Evolutionary conservation across 129 eudicot species (phyloP), one percentile per base, ranked within the genome.

Genomic region (Flaveria sonorensis): DNA sequence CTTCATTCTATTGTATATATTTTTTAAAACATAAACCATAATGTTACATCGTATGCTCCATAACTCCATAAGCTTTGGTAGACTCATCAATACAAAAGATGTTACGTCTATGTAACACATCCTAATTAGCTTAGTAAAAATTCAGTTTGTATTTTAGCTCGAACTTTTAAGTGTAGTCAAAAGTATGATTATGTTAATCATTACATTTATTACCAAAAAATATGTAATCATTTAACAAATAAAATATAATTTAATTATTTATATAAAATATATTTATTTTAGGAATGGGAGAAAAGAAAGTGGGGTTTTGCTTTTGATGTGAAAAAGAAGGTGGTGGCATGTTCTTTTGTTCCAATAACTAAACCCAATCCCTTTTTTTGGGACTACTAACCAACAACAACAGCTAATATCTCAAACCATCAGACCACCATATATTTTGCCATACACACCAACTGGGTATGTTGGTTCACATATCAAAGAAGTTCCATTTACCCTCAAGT

Each of bases 341-440:
- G 78, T 52, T 64, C 78, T 59, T 59, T 52, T 36, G 64, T 28
- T 64, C 77, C 70, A 36, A 36, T 36, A 36, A 6, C 40, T 24
- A 57, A 32, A 42, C 18, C 76, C 36, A 70, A 68, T 53, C 51
- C 76, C 43, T 59, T 28, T 30, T 51, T 66, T 72, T 50, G 73
- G 55, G 77, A 71, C 67, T 28, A 71, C 77, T 79, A 60, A 62
- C 77, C 64, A 79, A 61, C 82, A 62, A 61, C 13, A 45, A 43
- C 13, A 43, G 47, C 47, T 76, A 28, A 18, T 32, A 30, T 72
- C 76, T 53, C 55, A 73, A 20, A 45, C 77, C 77, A 73, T 40
- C 56, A 36, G 7, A 36, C 40, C 40, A 32, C 39, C 39, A 32
- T 32, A 32, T 32, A 32, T 5, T 32, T 32, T 32, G 39, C 7